phyloP scores from a whole-genome alignment of 2,329 filamentous ascomycete genomes.

The Tricladium varicosporioides region DNA sequence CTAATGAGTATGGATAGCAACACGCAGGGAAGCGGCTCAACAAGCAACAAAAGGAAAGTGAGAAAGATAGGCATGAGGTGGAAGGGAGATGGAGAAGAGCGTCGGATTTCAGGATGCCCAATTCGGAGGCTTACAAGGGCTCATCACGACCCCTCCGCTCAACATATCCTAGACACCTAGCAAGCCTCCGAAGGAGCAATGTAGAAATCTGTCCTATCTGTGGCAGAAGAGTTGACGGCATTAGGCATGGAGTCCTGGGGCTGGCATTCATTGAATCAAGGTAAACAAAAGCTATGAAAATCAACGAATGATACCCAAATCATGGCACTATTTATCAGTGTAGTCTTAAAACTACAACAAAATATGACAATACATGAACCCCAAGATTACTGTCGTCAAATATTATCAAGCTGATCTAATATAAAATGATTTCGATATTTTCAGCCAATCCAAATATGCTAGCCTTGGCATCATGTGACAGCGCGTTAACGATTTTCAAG shows the following conservation, averaged over 20 bases:
- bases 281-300: not conserved
- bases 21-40: constrained; percentile 45
- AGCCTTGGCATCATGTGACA: no score
- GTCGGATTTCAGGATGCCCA: not conserved
- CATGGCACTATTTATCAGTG: not conserved
- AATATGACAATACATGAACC: no score
- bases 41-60: constrained; percentile 48
- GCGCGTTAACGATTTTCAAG: no score
- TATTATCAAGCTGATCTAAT: no score
- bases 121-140: no score
- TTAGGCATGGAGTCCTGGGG: constrained; percentile 2
- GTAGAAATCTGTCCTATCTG: no score
- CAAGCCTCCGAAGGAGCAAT: no score
- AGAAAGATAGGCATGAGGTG: constrained; percentile 12
- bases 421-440: no score
- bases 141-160: no score
- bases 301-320: not conserved
- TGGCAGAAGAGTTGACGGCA: not conserved
- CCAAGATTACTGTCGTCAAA: no score
- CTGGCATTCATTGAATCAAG: not conserved
- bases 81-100: not conserved
- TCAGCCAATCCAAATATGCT: no score
- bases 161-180: no score
- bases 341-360: not conserved
- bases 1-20: constrained; percentile 17